phyloP scores from a whole-genome alignment of 805 yeast species.

The Candida ulmi region DNA sequence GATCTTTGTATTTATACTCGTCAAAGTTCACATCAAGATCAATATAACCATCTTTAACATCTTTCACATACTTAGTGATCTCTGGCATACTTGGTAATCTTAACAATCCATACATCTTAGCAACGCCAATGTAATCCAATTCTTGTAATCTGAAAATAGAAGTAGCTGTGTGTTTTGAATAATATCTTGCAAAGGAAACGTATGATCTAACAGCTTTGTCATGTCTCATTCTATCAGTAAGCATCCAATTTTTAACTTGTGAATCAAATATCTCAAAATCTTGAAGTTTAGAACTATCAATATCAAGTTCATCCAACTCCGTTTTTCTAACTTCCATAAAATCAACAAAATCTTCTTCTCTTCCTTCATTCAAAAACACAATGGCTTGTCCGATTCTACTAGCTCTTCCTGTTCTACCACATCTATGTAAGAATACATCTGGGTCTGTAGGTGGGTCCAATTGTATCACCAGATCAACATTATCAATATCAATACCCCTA shows the following conservation, averaged over 20 bases:
- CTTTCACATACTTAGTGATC: slow-evolving; percentile 41
- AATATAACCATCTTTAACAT: slow-evolving; percentile 67
- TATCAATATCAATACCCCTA: slow-evolving; percentile 91
- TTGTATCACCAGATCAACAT: slow-evolving; percentile 91
- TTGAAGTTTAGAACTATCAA: slow-evolving; percentile 7
- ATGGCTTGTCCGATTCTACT: slow-evolving; percentile 77
- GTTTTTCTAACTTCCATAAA: slow-evolving; percentile 74
- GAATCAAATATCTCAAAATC: slow-evolving; percentile 12
- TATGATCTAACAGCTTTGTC: slow-evolving; percentile 77
- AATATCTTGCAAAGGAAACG: slow-evolving; percentile 78
- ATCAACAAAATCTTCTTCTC: slow-evolving; percentile 77
- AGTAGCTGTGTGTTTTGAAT: slow-evolving; percentile 80
- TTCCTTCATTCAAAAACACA: slow-evolving; percentile 63
- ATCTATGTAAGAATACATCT: slow-evolving; percentile 84
- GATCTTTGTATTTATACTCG: slow-evolving; percentile 56
- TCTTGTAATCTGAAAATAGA: slow-evolving; percentile 77
- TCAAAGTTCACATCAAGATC: slow-evolving; percentile 62
- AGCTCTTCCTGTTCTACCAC: slow-evolving; percentile 95
- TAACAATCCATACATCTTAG: slow-evolving; percentile 71
- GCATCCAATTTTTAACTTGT: slow-evolving; percentile 43
- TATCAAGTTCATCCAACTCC: slow-evolving; percentile 35
- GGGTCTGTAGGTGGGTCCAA: slow-evolving; percentile 94
- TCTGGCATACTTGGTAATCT: slow-evolving; percentile 97
- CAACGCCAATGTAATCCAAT: slow-evolving; percentile 68
- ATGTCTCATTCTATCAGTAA: slow-evolving; percentile 72